These are phyloP conservation scores for Acanthamoeba culbertsoni DNA, from an alignment of 208 protist genomes.

Conservation along the genomic window DNA sequence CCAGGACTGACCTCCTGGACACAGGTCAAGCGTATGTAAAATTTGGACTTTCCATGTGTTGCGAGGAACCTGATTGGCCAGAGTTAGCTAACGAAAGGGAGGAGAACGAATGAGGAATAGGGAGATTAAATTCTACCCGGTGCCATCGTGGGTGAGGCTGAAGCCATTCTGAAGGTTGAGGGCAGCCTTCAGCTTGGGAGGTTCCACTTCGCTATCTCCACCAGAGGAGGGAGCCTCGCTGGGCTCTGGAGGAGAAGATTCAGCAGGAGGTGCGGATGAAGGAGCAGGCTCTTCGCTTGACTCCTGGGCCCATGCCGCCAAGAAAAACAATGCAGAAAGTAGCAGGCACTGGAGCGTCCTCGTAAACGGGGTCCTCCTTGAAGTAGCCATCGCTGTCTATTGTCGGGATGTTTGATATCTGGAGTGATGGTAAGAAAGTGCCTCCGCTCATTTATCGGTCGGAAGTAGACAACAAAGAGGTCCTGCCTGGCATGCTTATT, in stretches of 20 bases:
- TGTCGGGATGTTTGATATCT: too few species aligned
- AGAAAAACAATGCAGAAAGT: too few species aligned
- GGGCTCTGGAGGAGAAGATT: neutral
- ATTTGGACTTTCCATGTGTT: neutral
- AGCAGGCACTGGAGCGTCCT: too few species aligned
- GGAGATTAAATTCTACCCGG: neutral
- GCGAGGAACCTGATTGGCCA: conserved; percentile 43
- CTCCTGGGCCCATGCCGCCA: too few species aligned
- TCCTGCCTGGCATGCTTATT: neutral
- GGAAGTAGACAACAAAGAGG: neutral
- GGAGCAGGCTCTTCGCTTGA: too few species aligned
- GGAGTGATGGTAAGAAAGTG: neutral
- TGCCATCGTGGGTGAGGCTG: neutral
- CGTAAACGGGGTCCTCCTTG: too few species aligned
- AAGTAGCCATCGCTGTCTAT: too few species aligned
- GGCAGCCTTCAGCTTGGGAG: neutral
- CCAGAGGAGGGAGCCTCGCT: neutral
- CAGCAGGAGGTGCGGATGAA: too few species aligned
- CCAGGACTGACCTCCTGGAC: neutral
- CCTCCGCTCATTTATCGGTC: neutral
- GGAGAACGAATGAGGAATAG: neutral
- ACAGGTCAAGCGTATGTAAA: conserved; percentile 28
- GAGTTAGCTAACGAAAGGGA: neutral
- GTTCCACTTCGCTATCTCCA: neutral
- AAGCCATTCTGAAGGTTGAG: neutral